These are phyloP conservation scores for Casuarina equisetifolia DNA, from an alignment of 306 rosid species.

Conservation along the genomic window DNA sequence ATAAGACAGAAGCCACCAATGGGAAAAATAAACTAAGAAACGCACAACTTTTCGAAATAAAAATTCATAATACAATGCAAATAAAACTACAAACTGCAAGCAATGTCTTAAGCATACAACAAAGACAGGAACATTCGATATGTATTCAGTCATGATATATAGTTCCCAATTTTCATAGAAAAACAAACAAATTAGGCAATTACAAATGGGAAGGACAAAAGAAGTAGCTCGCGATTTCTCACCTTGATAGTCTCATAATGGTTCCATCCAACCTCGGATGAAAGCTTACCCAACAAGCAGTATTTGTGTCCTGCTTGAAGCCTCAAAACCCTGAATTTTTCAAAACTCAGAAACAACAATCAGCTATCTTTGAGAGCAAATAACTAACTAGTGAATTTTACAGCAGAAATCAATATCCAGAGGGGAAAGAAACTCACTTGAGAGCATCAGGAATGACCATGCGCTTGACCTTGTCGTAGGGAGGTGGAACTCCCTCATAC, in stretches of 20 bases:
- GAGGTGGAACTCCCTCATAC: constrained; percentile 62
- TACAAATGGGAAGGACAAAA: neutral
- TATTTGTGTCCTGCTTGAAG: constrained; percentile 77
- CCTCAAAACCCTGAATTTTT: constrained; percentile 60
- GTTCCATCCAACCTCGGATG: constrained; percentile 65
- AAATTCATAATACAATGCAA: no score
- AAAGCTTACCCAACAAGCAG: constrained; percentile 58
- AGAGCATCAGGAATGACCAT: constrained; percentile 70
- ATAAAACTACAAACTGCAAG: neutral
- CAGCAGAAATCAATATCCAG: no score
- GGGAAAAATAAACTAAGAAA: no score
- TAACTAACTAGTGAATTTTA: neutral
- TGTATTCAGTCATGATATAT: no score
- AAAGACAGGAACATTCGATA: neutral
- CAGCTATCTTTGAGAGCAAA: neutral
- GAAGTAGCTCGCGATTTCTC: neutral
- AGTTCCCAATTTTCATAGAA: no score
- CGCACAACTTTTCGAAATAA: no score
- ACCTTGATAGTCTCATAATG: constrained; percentile 46
- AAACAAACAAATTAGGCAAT: neutral
- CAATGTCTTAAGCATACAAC: neutral
- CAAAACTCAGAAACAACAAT: neutral
- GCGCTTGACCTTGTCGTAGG: constrained; percentile 58
- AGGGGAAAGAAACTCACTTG: constrained; percentile 37
- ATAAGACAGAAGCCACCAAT: no score